Evolutionary conservation across 164 flowering plant genomes (phyloP), one percentile per base, ranked within the genome.

Genomic region (Magnolia sinica): DNA sequence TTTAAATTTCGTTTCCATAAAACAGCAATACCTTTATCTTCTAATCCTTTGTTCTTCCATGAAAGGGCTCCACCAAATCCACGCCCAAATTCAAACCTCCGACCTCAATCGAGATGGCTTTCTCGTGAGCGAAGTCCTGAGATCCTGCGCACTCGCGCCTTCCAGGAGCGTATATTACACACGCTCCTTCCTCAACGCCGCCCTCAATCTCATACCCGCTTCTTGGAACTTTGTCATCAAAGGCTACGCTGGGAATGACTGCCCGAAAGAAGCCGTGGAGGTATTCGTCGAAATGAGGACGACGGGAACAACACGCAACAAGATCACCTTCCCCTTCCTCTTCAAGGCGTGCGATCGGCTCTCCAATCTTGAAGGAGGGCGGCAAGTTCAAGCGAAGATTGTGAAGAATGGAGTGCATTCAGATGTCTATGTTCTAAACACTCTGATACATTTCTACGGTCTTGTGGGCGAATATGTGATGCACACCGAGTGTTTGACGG

Each of bases 311-410:
- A 72, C 51, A 23, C 79, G 65, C 45, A 77, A 73, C 58, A 52
- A 77, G 63, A 65, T 73, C 51, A 72, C 79, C 50, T 77, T 72
- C 65, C 79, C 79, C 59, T 72, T 77, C 72, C n/a, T 77, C 50
- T 68, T 77, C 52, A 77, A 72, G 71, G 75, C 76, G 8, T 77
- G 79, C 22, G 50, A 72, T 11, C 71, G 22, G 20, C n/a, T 73
- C 4, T 20, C 14, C 1, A 76, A 72, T 66, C 22, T 72, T 20
- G n/a, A 58, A 16, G 24, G 16, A 2, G 79, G 79, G 50, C 69
- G 18, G n/a, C 79, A 77, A 66, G 52, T 73, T 27, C 79, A 77
- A 16, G 55, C 72, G 29, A 50, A 73, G 16, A 18, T 66, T 19
- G 50, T 72, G 37, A 77, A 72, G 55, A 24, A 72, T 52, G 71